These are phyloP conservation scores for Trichoderma virens DNA, from an alignment of 495 filamentous ascomycete species.

Conservation along the genomic window DNA sequence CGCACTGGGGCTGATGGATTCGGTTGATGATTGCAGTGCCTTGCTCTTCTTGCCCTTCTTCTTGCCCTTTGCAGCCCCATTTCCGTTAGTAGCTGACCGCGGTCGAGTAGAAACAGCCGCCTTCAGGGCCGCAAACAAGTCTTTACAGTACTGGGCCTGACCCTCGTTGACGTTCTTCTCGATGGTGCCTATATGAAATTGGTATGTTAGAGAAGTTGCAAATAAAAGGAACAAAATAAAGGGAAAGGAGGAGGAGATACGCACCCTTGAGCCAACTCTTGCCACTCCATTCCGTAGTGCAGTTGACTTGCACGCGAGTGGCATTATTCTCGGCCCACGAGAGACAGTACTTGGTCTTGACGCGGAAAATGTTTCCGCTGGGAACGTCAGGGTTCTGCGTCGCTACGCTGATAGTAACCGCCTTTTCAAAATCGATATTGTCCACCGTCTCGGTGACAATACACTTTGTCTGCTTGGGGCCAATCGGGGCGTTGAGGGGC, in stretches of 20 bases:
- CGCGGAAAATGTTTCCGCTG: slow-evolving; percentile 80
- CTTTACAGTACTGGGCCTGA: slow-evolving; percentile 70
- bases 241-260: slow-evolving; percentile 8
- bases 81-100: slow-evolving; percentile 32
- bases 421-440: slow-evolving; percentile 76
- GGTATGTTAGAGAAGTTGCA: slow-evolving; percentile 13
- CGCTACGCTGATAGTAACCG: slow-evolving; percentile 64
- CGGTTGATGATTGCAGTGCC: slow-evolving; percentile 29
- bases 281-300: slow-evolving; percentile 88
- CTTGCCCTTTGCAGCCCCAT: slow-evolving; percentile 39
- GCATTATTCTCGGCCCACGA: slow-evolving; percentile 81
- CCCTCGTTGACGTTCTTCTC: slow-evolving; percentile 93
- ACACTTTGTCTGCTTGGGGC: slow-evolving; percentile 93
- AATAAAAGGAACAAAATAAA: background rate
- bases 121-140: slow-evolving; percentile 66
- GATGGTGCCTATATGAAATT: slow-evolving; percentile 58
- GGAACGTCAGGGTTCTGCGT: slow-evolving; percentile 96
- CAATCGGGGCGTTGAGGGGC: slow-evolving; percentile 73
- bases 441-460: slow-evolving; percentile 79
- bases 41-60: slow-evolving; percentile 55
- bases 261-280: slow-evolving; percentile 98
- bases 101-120: slow-evolving; percentile 60
- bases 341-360: slow-evolving; percentile 91
- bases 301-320: slow-evolving; percentile 77
- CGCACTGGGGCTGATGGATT: slow-evolving; percentile 36